phyloP scores from a whole-genome alignment of 2,329 filamentous ascomycete species.

The Fusarium equiseti region DNA sequence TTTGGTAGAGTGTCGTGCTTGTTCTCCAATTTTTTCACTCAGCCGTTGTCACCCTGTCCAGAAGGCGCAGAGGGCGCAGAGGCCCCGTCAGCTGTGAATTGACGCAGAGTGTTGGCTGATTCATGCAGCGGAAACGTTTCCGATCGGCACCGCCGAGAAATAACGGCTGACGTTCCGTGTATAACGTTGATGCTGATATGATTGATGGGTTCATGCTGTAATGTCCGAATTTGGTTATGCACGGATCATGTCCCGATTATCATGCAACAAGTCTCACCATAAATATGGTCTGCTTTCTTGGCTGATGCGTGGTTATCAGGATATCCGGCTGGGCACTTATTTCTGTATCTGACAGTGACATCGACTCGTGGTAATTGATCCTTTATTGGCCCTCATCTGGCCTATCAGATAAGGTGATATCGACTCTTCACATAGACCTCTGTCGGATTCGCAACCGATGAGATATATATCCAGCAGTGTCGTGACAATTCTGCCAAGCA shows the following conservation, averaged over 20 bases:
- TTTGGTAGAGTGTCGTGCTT: background rate
- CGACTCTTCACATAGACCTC: background rate
- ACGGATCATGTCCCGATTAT: slow-evolving; percentile 5
- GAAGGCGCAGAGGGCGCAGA: background rate
- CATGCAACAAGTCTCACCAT: background rate
- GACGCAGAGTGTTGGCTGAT: background rate
- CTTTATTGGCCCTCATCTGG: too few relatives aligned
- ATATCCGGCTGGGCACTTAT: too few relatives aligned
- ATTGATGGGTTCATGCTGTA: background rate
- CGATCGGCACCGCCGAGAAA: slow-evolving; percentile 12
- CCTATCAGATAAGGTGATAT: too few relatives aligned
- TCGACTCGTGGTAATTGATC: too few relatives aligned
- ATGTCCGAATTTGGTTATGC: slow-evolving; percentile 2
- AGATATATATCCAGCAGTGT: background rate
- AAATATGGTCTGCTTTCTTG: background rate
- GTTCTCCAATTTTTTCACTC: background rate
- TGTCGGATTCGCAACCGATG: background rate
- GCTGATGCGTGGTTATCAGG: background rate
- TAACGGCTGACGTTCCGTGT: slow-evolving; percentile 3
- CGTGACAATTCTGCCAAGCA: too few relatives aligned
- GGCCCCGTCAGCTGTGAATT: background rate
- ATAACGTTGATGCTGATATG: background rate
- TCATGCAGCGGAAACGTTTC: slow-evolving; percentile 12
- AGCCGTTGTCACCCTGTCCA: background rate
- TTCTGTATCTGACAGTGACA: too few relatives aligned